Evolutionary conservation across 164 flowering plant genomes (phyloP), one percentile per base, ranked within the genome.

Genomic region (Stephania japonica): DNA sequence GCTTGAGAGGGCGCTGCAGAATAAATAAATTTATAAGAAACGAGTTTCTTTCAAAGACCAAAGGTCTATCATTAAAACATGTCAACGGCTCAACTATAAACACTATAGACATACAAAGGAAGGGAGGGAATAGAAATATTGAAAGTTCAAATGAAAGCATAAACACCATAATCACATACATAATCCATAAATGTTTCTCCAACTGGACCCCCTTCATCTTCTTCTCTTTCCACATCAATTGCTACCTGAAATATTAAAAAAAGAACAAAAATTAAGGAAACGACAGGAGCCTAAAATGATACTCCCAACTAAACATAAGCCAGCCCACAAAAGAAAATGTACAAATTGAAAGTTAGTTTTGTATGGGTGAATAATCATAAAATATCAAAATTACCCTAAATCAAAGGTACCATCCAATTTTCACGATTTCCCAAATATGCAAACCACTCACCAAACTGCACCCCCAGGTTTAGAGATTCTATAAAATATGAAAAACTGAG

Each of bases 131-230:
- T 7, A 16, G 50, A 61, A 24, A 42, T 64, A 47, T 59, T 24
- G 5, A 62, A 72, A 16, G 44, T 7, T 47, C 21, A 21, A n/a
- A 71, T 62, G 27, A 12, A 9, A 66, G 38, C 32, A 11, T 41
- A 12, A 42, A 67, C 16, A 67, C 13, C 66, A 53, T 42, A 63
- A 4, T 42, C 27, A 69, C 92, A 82, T 80, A 92, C 99, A 85
- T 92, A 95, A 67, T 95, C 99, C n/a, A 86, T 89, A 86, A 92
- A 92, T 68, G 99, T 95, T 83, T 95, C 98, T 75, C 97, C 97
- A 38, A 72, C 91, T 71, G 71, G 75, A 63, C 97, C 97, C 72
- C 98, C 98, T 84, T 89, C 98, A 83, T 91, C 96, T 84, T 95
- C 98, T 82, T 94, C 97, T 43, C 93, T 83, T 82, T 95, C 99